Conservation (phyloP, 176 grass and related monocot genomes). For the Musa itinerans region DNA sequence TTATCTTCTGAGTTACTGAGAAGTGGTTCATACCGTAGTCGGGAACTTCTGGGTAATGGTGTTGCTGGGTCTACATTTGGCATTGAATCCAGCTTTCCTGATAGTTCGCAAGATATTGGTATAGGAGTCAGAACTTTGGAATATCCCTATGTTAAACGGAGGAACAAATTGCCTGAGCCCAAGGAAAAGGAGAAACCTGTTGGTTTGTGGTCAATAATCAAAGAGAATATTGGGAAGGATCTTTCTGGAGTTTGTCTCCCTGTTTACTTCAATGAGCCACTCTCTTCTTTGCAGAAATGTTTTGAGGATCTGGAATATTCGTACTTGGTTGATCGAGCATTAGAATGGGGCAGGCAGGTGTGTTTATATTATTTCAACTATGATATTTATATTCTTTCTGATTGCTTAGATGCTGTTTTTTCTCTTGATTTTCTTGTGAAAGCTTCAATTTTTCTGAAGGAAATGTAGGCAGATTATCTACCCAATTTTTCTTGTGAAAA, state of each 20-base stretch:
- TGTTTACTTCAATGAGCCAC: conserved; percentile 96
- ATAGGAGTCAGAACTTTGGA: conserved; percentile 32
- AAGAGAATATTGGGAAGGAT: conserved; percentile 98
- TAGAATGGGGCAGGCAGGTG: conserved; percentile 82
- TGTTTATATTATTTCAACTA: background rate
- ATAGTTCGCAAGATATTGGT: conserved; percentile 8
- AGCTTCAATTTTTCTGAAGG: too few species aligned
- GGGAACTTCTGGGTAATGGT: conserved; percentile 44
- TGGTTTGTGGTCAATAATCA: conserved; percentile 98
- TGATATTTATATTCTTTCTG: too few species aligned
- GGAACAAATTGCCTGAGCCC: conserved; percentile 77
- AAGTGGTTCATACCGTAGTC: conserved; percentile 64
- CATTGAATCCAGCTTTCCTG: conserved; percentile 20
- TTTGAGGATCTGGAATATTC: conserved; percentile 99
- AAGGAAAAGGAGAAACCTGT: conserved; percentile 90
- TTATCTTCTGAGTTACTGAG: conserved; percentile 63
- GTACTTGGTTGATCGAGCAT: conserved; percentile 69
- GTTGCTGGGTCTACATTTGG: conserved; percentile 31
- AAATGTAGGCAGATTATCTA: too few species aligned
- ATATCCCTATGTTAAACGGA: conserved; percentile 55
- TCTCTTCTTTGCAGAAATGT: conserved; percentile 94
- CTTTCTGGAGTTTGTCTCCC: conserved; percentile 90
- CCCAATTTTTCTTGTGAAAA: too few species aligned
- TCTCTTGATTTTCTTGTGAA: too few species aligned
- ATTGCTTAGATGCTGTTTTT: too few species aligned